Percentiles rank a stretch among this genome's conserved stretches.
Conservation (phyloP, 164 flowering plant genomes). For the Paratinospora sagittata region DNA sequence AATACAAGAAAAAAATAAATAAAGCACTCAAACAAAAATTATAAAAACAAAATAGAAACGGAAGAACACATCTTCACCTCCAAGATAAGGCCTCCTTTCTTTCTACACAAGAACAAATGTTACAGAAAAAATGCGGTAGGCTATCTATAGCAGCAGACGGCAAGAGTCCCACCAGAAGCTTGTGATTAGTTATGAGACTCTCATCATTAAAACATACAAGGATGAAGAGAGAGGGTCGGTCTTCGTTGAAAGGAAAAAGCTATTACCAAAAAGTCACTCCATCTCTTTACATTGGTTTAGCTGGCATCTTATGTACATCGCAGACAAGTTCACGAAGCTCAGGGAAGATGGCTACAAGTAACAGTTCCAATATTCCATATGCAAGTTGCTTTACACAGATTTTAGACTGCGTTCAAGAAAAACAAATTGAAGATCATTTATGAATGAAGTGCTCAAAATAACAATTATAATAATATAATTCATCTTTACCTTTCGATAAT, state of each 20-base stretch:
- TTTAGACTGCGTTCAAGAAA: conserved; percentile 51
- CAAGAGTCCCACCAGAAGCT: background rate
- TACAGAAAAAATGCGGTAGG: background rate
- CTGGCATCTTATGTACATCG: conserved; percentile 52
- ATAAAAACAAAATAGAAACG: background rate
- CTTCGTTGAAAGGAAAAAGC: background rate
- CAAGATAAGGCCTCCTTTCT: background rate
- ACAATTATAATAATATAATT: background rate
- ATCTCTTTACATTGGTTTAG: conserved; percentile 19
- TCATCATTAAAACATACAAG: background rate
- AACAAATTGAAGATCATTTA: background rate
- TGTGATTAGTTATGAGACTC: background rate
- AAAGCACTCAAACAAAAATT: background rate
- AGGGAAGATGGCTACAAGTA: conserved; percentile 73
- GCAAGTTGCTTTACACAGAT: conserved; percentile 87
- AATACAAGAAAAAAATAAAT: background rate
- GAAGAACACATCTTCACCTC: background rate
- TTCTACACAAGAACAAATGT: background rate
- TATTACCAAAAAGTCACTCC: background rate
- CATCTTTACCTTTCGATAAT: no score
- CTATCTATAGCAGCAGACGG: background rate
- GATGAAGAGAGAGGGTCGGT: background rate
- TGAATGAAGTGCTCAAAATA: background rate
- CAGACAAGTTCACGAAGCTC: conserved; percentile 61
- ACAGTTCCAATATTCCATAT: conserved; percentile 64